Evolutionary conservation across 352 stramenopile genomes (phyloP), one percentile per base, ranked within the genome.

Genomic region (Phytophthora agathidicida): DNA sequence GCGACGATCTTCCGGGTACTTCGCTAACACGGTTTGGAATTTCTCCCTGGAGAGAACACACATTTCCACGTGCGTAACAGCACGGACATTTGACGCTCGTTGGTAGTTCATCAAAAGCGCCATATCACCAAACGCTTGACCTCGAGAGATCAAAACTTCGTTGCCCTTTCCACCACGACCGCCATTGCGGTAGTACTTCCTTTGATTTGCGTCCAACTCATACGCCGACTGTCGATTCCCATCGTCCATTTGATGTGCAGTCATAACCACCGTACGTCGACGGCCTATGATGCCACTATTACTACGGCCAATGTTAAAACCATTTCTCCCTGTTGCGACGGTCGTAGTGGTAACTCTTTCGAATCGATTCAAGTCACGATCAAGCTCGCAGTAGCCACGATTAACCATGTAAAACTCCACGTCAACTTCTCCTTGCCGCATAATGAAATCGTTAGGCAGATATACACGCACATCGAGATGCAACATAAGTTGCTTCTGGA

Each of bases 361-460:
- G 26, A 75, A 65, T 35, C 49, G 60, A 10, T 76, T 59, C 1
- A 46, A 14, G 1, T 65, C 60, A 5, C 54, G 20, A 13, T 46
- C 41, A 1, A 89, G 50, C 43, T 89, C 73, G 33, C 81, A 89
- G 10, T 73, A 60, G 1, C 79, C 83, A 0, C 75, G 73, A 33
- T 91, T 86, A 10, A 93, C 71, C 57, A 91, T 88, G 64, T 82
- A 93, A 54, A 85, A 86, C 19, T 91, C 71, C 20, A 73, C 67
- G 31, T 72, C 77, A 0, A 88, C 71, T 37, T 91, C 80, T 3
- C 71, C 80, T 27, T 76, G 61, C 7, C 78, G 65, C 24, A 89
- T 79, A 30, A 94, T 78, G 31, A 79, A 93, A 49, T 91, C 80
- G 55, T 93, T 84, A 3, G 82, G 80, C 9, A 91, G 54, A 52